phyloP scores from a whole-genome alignment of 768 basidiomycete species.

The Termitomyces sp. region DNA sequence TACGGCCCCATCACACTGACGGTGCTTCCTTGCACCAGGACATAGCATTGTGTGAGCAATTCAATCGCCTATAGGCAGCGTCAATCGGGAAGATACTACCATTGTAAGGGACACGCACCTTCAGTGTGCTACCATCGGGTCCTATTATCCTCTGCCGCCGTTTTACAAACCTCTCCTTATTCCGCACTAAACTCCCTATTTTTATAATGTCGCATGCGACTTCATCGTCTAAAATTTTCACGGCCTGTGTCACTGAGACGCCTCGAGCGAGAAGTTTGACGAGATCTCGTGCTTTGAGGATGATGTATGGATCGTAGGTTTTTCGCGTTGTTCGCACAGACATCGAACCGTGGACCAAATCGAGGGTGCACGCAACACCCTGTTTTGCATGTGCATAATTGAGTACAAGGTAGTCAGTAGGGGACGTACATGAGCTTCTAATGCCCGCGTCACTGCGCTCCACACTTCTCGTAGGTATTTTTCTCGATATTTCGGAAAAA shows the following conservation, averaged over 20 bases:
- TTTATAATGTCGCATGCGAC: slow-evolving; percentile 97
- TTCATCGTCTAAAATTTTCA: slow-evolving; percentile 86
- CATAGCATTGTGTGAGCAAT: slow-evolving; percentile 92
- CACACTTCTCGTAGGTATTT: slow-evolving; percentile 94
- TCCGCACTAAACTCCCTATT: slow-evolving; percentile 89
- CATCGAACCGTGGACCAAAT: slow-evolving; percentile 97
- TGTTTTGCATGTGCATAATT: slow-evolving; percentile 24
- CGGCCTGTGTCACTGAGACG: slow-evolving; percentile 79
- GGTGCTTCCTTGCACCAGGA: slow-evolving; percentile 96
- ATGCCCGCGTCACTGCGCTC: slow-evolving; percentile 81
- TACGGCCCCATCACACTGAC: slow-evolving; percentile 98
- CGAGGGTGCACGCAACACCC: slow-evolving; percentile 89
- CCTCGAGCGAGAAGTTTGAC: slow-evolving; percentile 93
- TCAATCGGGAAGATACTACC: neutral
- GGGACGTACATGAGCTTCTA: slow-evolving; percentile 70
- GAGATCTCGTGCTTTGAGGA: slow-evolving; percentile 94
- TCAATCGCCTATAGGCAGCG: slow-evolving; percentile 77
- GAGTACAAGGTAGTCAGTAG: neutral
- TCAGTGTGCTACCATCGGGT: slow-evolving; percentile 94
- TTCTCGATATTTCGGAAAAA: slow-evolving; percentile 98
- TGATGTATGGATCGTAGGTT: slow-evolving; percentile 94
- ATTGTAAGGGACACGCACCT: slow-evolving; percentile 47
- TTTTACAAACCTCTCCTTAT: slow-evolving; percentile 97
- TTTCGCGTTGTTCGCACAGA: slow-evolving; percentile 95
- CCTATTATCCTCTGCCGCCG: slow-evolving; percentile 95